Conservation (phyloP, 352 stramenopile genomes). For the Phytophthora gonapodyides region DNA sequence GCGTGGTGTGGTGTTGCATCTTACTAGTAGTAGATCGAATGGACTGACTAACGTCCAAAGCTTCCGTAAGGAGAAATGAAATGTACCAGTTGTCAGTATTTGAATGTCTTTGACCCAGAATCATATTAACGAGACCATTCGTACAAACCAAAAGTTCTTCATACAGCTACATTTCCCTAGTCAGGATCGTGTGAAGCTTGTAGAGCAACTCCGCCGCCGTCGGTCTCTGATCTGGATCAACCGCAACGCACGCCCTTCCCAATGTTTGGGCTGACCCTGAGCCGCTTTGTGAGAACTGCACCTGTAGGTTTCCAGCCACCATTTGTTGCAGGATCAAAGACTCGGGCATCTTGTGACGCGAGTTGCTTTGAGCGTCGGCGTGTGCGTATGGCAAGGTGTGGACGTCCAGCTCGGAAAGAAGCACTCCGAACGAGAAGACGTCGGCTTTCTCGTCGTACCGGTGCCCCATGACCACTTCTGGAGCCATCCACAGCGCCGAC, state of each 20-base stretch:
- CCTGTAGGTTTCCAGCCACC: constrained; percentile 13
- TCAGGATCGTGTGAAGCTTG: constrained; percentile 33
- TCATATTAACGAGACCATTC: no score
- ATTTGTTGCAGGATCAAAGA: constrained; percentile 27
- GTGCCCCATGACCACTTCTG: constrained; percentile 41
- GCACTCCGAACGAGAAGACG: constrained; percentile 69
- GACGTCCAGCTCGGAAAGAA: constrained; percentile 48
- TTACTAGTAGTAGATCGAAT: constrained; percentile 13
- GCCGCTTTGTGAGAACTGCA: constrained; percentile 19
- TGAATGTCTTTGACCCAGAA: no score
- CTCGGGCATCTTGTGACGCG: constrained; percentile 18
- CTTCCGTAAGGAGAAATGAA: no score
- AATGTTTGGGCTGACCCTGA: constrained; percentile 13
- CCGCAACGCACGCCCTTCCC: constrained; percentile 14
- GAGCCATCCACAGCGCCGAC: constrained; percentile 45
- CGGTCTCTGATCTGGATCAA: constrained; percentile 19
- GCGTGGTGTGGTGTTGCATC: constrained; percentile 7
- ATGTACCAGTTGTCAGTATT: no score
- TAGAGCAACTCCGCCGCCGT: constrained; percentile 37
- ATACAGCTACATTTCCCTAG: constrained; percentile 18
- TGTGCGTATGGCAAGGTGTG: constrained; percentile 26
- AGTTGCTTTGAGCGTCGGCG: constrained; percentile 9
- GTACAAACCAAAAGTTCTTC: not conserved
- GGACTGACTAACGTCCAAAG: not conserved
- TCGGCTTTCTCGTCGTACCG: constrained; percentile 62